Evolutionary conservation across 163 green algal genomes (phyloP).

Genomic region (Chlamydomonas reinhardtii): DNA sequence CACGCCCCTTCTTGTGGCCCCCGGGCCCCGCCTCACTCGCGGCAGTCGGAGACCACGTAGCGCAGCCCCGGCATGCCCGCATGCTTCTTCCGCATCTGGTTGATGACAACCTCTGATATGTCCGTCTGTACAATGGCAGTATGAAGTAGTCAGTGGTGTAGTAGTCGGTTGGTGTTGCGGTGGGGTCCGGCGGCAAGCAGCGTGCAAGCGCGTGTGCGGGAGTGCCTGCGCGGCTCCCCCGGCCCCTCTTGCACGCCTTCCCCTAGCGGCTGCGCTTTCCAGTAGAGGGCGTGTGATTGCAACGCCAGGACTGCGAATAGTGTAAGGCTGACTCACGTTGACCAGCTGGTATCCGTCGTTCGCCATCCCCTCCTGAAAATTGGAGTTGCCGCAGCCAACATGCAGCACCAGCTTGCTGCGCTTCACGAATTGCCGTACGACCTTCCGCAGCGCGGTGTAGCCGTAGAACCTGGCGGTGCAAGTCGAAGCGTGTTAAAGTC

Average conservation of each 20-base stretch:
- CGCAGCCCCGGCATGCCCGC: constrained; percentile 22
- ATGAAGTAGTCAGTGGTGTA: neutral
- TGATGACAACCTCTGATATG: constrained; percentile 55
- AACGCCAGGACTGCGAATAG: too few relatives aligned
- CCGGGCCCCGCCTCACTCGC: neutral
- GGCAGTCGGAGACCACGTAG: constrained; percentile 58
- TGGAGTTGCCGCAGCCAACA: constrained; percentile 60
- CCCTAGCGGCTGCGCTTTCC: too few relatives aligned
- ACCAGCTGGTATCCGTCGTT: constrained; percentile 52
- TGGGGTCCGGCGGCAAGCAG: too few relatives aligned
- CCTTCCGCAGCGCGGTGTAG: constrained; percentile 25
- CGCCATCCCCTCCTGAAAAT: constrained; percentile 65
- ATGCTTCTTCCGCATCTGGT: constrained; percentile 53
- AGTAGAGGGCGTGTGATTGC: too few relatives aligned
- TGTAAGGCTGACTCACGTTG: constrained; percentile 61
- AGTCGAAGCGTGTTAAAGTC: too few relatives aligned
- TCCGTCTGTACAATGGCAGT: constrained; percentile 45
- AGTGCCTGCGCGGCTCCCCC: too few relatives aligned
- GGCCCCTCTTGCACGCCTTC: too few relatives aligned
- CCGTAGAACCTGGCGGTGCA: constrained; percentile 39
- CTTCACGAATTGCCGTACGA: constrained; percentile 31
- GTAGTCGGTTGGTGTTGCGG: too few relatives aligned
- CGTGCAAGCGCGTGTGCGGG: too few relatives aligned
- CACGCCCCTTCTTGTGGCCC: too few relatives aligned
- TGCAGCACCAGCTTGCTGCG: constrained; percentile 56